Evolutionary conservation across 1,139 yeast species (phyloP).

Genomic region (Yamadazyma membranifaciens): DNA sequence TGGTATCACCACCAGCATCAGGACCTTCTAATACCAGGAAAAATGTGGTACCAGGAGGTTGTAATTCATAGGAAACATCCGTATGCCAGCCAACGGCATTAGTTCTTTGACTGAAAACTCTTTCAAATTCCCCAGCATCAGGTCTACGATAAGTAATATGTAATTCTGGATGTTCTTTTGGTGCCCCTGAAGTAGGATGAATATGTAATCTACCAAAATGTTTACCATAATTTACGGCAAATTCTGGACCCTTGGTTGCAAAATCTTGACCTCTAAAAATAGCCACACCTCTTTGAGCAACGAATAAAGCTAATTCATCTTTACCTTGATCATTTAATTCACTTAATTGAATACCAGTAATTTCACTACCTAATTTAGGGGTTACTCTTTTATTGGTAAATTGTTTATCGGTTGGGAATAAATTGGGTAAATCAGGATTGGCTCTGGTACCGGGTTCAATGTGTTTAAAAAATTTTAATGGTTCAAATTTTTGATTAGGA

Average conservation of each 20-base stretch:
- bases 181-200: slow-evolving; percentile 73
- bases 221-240: slow-evolving; percentile 51
- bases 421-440: slow-evolving; percentile 47
- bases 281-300: slow-evolving; percentile 64
- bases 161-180: slow-evolving; percentile 53
- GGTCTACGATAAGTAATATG: slow-evolving; percentile 60
- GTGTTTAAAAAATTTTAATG: slow-evolving; percentile 48
- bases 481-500: slow-evolving; percentile 39
- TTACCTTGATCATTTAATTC: slow-evolving; percentile 46
- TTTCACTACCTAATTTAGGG: slow-evolving; percentile 66
- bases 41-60: slow-evolving; percentile 65
- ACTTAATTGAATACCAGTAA: slow-evolving; percentile 56
- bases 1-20: slow-evolving; percentile 67
- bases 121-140: slow-evolving; percentile 28
- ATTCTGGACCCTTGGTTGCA: slow-evolving; percentile 52
- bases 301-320: slow-evolving; percentile 61
- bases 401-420: slow-evolving; percentile 33
- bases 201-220: slow-evolving; percentile 70
- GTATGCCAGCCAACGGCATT: slow-evolving; percentile 56
- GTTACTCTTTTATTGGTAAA: slow-evolving; percentile 36
- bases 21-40: slow-evolving; percentile 61
- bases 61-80: slow-evolving; percentile 65
- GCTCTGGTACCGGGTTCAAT: slow-evolving; percentile 55
- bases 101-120: slow-evolving; percentile 32
- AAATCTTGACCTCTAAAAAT: slow-evolving; percentile 65